Conservation (phyloP, 352 stramenopile genomes). For the Phytophthora pinifolia region DNA sequence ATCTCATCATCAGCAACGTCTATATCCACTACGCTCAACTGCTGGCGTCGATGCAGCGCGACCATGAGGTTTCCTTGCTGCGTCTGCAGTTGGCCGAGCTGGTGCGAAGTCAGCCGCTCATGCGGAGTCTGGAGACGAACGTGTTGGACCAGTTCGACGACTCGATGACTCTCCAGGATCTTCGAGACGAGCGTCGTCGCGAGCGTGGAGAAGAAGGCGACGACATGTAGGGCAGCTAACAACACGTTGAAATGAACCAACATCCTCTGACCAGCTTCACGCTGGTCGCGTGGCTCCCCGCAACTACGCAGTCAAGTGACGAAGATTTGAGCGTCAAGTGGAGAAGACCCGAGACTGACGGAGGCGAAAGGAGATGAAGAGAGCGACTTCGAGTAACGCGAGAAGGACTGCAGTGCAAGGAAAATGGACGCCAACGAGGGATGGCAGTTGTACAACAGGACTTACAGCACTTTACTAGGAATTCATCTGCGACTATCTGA, state of each 20-base stretch:
- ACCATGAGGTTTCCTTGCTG: slow-evolving; percentile 9
- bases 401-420: background rate
- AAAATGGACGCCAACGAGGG: background rate
- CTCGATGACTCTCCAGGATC: background rate
- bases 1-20: background rate
- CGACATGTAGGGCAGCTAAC: background rate
- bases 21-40: slow-evolving; percentile 6
- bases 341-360: slow-evolving; percentile 17
- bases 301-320: slow-evolving; percentile 12
- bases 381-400: background rate
- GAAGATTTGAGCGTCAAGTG: slow-evolving; percentile 28
- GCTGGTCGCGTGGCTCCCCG: no score
- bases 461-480: slow-evolving; percentile 23
- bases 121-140: background rate
- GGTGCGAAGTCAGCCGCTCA: slow-evolving; percentile 1
- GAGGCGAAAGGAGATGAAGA: slow-evolving; percentile 10
- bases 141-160: slow-evolving; percentile 10
- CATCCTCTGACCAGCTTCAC: no score
- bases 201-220: background rate
- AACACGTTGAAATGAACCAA: background rate
- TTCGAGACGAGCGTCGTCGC: slow-evolving; percentile 6
- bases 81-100: slow-evolving; percentile 5
- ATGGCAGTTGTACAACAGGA: slow-evolving; percentile 2
- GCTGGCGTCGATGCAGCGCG: slow-evolving; percentile 5
- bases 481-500: slow-evolving; percentile 28